Percentiles rank a stretch among this genome's conserved stretches.
phyloP scores from a whole-genome alignment of 2,329 filamentous ascomycete species.

The Colletotrichum navitas region DNA sequence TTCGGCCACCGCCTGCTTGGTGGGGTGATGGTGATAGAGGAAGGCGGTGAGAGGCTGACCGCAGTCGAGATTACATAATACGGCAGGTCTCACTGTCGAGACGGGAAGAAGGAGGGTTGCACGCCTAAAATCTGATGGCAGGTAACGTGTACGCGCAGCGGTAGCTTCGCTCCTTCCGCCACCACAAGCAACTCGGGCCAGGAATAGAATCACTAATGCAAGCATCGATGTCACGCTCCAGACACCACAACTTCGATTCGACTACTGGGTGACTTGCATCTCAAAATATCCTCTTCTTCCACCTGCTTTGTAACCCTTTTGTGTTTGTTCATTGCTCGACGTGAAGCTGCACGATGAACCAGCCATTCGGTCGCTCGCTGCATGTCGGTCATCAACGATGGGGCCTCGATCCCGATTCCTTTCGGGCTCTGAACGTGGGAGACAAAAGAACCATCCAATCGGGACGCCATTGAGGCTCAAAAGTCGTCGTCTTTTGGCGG shows the following conservation, averaged over 20 bases:
- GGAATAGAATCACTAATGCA: constrained; percentile 26
- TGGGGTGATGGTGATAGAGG: not conserved
- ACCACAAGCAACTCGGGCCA: not conserved
- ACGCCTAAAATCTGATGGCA: constrained; percentile 35
- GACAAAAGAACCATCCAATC: not conserved
- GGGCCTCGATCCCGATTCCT: not conserved
- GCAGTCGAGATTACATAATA: not conserved
- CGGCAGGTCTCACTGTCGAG: not conserved
- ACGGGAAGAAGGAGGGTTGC: constrained; percentile 7
- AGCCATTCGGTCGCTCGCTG: not conserved
- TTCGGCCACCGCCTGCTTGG: constrained; percentile 13
- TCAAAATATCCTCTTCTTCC: not conserved
- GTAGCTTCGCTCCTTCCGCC: not conserved
- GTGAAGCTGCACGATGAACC: constrained; percentile 2
- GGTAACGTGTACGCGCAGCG: not conserved
- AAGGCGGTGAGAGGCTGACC: no score
- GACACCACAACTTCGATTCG: no score
- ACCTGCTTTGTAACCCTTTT: not conserved
- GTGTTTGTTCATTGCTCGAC: not conserved
- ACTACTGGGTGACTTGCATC: not conserved
- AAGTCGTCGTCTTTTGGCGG: not conserved
- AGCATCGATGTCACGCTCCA: not conserved
- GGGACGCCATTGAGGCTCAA: constrained; percentile 1
- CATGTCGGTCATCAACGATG: not conserved
- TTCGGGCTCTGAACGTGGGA: not conserved